A percentile compares a stretch with the other conserved stretches of the same genome.
These are phyloP conservation scores for Candida methanosorbosa DNA, from an alignment of 805 yeast genomes.

Conservation along the genomic window DNA sequence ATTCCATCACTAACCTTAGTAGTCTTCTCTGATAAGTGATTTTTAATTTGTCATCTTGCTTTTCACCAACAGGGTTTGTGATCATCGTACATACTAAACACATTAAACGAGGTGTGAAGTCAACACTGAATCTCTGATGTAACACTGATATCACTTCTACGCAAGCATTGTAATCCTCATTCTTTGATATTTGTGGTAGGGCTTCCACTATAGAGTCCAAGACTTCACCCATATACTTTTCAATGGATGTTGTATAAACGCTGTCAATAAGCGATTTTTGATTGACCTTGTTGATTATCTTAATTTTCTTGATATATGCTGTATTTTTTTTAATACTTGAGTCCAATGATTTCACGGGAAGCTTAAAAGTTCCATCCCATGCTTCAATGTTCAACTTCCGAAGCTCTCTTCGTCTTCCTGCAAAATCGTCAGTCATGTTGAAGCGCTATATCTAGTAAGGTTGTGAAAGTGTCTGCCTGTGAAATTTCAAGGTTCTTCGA, in stretches of 20 bases:
- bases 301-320: conserved; percentile 65
- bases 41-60: conserved; percentile 33
- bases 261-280: conserved; percentile 46
- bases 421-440: conserved; percentile 1
- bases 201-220: conserved; percentile 57
- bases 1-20: conserved; percentile 46
- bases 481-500: too few species aligned
- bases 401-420: conserved; percentile 22
- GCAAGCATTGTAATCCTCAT: conserved; percentile 53
- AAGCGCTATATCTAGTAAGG: too few species aligned
- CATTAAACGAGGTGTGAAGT: conserved; percentile 45
- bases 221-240: conserved; percentile 68
- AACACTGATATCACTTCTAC: conserved; percentile 61
- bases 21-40: conserved; percentile 35
- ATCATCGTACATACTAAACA: too few species aligned
- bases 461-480: too few species aligned
- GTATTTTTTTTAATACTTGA: conserved; percentile 77
- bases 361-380: conserved; percentile 42
- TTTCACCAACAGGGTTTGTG: too few species aligned
- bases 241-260: conserved; percentile 52
- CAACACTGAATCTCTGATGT: conserved; percentile 60
- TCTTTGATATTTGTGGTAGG: conserved; percentile 38
- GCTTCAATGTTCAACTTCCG: conserved; percentile 35
- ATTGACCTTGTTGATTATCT: conserved; percentile 46
- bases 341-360: conserved; percentile 36